A percentile compares a stretch with the other conserved stretches of the same genome.
Conservation (phyloP, 78 protist species). For the Dictyostelium purpureum region DNA sequence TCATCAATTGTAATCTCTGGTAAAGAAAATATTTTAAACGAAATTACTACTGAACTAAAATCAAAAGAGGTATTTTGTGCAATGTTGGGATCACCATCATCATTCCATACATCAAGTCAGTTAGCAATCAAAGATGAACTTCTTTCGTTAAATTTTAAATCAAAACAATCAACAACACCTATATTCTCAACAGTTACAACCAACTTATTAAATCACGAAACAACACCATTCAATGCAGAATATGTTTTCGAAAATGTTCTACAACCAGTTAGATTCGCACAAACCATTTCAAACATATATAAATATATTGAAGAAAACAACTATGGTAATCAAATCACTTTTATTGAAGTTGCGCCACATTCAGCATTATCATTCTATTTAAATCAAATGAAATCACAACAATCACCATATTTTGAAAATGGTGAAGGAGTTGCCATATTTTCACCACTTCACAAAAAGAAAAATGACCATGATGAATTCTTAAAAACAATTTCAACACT, state of each 20-base stretch:
- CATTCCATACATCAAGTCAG: conserved; percentile 53
- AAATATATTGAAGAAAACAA: neutral
- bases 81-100: conserved; percentile 7
- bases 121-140: neutral
- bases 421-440: neutral
- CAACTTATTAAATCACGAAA: neutral
- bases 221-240: neutral
- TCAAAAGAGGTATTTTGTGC: neutral
- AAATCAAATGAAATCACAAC: neutral
- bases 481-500: neutral
- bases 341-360: conserved; percentile 59
- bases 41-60: neutral
- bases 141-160: too few species aligned
- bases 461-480: neutral
- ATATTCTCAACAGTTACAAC: conserved; percentile 32
- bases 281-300: neutral
- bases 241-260: conserved; percentile 3
- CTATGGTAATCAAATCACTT: neutral
- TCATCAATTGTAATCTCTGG: neutral
- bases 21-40: neutral
- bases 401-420: neutral
- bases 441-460: conserved; percentile 15
- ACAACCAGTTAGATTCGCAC: neutral
- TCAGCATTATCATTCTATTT: conserved; percentile 21
- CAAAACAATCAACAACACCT: neutral